Evolutionary conservation across 768 basidiomycete species (phyloP), one percentile per base, ranked within the genome.

Genomic region (Podaxis sp.): DNA sequence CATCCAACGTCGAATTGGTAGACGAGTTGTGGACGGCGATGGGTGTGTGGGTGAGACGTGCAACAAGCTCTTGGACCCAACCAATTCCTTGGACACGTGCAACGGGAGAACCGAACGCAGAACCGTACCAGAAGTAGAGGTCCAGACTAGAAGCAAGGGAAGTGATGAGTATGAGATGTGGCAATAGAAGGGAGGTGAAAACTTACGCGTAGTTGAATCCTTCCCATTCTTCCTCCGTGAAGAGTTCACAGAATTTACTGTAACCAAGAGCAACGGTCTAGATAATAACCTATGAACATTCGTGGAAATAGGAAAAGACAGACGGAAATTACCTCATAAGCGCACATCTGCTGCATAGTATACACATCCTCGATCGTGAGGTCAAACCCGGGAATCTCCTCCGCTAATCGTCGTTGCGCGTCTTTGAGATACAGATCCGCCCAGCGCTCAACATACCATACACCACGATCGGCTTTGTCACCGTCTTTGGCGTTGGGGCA

Each of bases 191-290:
- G 22, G 13, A 46, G 26, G 15, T 9, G 49, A 49, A 38, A 5
- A 77, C 89, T 61, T 66, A 92, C 85, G 89, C 82, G 65, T 97
- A 96, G 72, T 93, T 84, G 72, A 95, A 96, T 0, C 93, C 93
- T 71, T 92, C 88, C 95, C 95, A 98, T 74, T 97, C 95, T 49
- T 92, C 87, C 68, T 89, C 83, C 0, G 93, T 94, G 74, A 98
- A 98, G 2, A 97, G 78, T 60, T 88, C 87, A 66, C 95, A 98
- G 76, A 96, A 98, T 66, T 87, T 89, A 15, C 93, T 95, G 71
- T 93, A 96, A 8, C 93, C 95, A 11, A 96, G 80, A 0, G 93
- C 91, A 51, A 96, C 96, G 17, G 96, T 95, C 90, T 92, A 59
- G 2, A 22, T 19, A 36, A 28, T 53, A 56, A 11, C 6, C 39